Base-by-base conservation (phyloP, 257 asterid species). In the Coffea eugenioides region DNA sequence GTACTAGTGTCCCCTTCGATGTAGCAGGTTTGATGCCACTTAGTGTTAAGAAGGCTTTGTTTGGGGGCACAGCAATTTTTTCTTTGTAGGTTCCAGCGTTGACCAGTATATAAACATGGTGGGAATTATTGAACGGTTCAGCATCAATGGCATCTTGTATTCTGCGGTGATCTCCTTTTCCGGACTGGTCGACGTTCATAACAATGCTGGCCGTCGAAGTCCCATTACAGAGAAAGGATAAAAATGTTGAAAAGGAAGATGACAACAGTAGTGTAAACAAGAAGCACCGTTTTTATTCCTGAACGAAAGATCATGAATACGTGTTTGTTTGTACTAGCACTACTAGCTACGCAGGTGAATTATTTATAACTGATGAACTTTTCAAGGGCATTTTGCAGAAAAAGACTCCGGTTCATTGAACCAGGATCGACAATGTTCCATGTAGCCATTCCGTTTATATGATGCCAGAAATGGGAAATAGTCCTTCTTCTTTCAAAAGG, bases 81-180 rank as follows among this genome's bases (percentile, higher is more conserved):
- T 88, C 92, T 51, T 46, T 8, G 80, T 88, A 88, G 43, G 80
- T 68, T 18, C 91, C 89, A 0, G 87, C 84, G 23, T 51, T 73
- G 3, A 86, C 70, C 76, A 83, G 57, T 27, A 88, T 80, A 39
- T 86, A 68, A 11, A 86, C 82, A 51, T 76, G 79, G 49, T 61
- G 73, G 0, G 88, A 56, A 43, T 86, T 88, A 65, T 80, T 76
- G 18, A 59, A 71, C 7, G 89, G 76, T 8, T 86, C 88, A 15
- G 84, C 79, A 56, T 88, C 89, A 36, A 88, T 86, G 36, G 88
- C 91, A 0, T 82, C 87, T 78, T 86, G 91, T 36, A 88, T 88
- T 25, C 45, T 86, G 65, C 15, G 52, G 76, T 36, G 81, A 73
- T 88, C 87, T 27, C 89, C 91, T 0, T 69, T 78, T n/a, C 89